Conservation (phyloP, 1,284 basidiomycete species). For the Naganishia liquefaciens region DNA sequence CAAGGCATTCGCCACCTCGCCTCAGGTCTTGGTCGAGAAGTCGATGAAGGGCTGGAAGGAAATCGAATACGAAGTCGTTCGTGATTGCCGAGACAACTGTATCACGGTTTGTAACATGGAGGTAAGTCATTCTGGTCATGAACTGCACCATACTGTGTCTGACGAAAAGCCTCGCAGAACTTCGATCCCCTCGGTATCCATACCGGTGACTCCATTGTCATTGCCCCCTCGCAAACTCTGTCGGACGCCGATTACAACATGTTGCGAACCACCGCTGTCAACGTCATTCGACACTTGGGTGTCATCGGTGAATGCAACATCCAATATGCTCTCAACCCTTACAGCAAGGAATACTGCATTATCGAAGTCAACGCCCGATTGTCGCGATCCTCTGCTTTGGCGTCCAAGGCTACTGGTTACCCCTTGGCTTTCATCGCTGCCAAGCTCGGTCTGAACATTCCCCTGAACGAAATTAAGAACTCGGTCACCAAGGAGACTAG, state of each 20-base stretch:
- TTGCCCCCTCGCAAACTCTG: constrained; percentile 95
- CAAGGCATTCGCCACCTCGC: constrained; percentile 94
- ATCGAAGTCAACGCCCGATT: constrained; percentile 99
- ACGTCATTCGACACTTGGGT: constrained; percentile 95
- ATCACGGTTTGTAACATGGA: constrained; percentile 99
- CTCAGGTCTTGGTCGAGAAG: constrained; percentile 96
- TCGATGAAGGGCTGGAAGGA: constrained; percentile 99
- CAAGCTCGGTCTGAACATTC: constrained; percentile 93
- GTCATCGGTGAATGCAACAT: constrained; percentile 98
- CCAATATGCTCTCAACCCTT: constrained; percentile 95
- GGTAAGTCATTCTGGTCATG: constrained; percentile 59
- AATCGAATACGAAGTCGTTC: constrained; percentile 99
- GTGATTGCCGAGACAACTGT: constrained; percentile 95
- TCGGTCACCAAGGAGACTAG: constrained; percentile 93
- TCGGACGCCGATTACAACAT: constrained; percentile 99
- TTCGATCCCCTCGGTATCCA: constrained; percentile 98
- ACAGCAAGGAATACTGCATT: constrained; percentile 94
- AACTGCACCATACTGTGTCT: neutral
- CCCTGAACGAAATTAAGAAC: constrained; percentile 97
- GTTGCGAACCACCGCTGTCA: constrained; percentile 96
- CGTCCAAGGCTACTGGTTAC: constrained; percentile 98
- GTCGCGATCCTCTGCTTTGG: constrained; percentile 94
- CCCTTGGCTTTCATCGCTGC: constrained; percentile 98
- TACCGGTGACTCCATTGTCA: constrained; percentile 98
- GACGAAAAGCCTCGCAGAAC: constrained; percentile 63